These are phyloP conservation scores for Calocera cornea DNA, from an alignment of 768 basidiomycete species.

Conservation along the genomic window DNA sequence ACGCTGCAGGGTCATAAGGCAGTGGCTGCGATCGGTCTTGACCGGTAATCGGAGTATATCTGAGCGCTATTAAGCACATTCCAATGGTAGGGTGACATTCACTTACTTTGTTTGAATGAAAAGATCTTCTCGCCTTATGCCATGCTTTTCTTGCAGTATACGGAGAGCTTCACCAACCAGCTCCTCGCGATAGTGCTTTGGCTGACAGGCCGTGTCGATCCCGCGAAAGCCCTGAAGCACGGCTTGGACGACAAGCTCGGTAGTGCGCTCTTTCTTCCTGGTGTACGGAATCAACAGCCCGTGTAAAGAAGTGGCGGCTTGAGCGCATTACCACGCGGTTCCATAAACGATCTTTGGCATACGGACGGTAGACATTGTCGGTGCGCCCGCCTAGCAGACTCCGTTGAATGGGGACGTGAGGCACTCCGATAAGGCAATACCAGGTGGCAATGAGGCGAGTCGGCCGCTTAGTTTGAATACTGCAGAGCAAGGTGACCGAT, in stretches of 20 bases:
- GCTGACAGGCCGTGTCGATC: slow-evolving; percentile 60
- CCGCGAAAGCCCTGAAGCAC: slow-evolving; percentile 65
- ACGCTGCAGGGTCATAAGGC: slow-evolving; percentile 49
- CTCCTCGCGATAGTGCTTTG: slow-evolving; percentile 45
- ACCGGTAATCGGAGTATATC: slow-evolving; percentile 60
- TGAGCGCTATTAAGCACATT: slow-evolving; percentile 20
- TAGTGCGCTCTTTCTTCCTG: slow-evolving; percentile 69
- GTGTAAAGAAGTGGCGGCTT: slow-evolving; percentile 3
- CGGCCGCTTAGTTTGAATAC: no score
- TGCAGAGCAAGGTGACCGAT: no score
- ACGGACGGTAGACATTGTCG: neutral
- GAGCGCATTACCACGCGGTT: slow-evolving; percentile 26
- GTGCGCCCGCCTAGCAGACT: neutral
- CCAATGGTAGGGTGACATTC: neutral
- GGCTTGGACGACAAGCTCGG: slow-evolving; percentile 53
- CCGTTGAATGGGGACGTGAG: no score
- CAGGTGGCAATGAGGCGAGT: no score
- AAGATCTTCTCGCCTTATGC: slow-evolving; percentile 52
- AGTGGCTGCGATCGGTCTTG: slow-evolving; percentile 58
- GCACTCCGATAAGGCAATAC: no score
- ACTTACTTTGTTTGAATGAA: slow-evolving; percentile 69
- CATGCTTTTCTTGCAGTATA: slow-evolving; percentile 41
- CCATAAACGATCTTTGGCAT: slow-evolving; percentile 27
- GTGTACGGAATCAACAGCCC: neutral
- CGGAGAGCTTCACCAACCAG: slow-evolving; percentile 63